phyloP scores from a whole-genome alignment of 2,329 filamentous ascomycete genomes.

The Boeremia exigua region DNA sequence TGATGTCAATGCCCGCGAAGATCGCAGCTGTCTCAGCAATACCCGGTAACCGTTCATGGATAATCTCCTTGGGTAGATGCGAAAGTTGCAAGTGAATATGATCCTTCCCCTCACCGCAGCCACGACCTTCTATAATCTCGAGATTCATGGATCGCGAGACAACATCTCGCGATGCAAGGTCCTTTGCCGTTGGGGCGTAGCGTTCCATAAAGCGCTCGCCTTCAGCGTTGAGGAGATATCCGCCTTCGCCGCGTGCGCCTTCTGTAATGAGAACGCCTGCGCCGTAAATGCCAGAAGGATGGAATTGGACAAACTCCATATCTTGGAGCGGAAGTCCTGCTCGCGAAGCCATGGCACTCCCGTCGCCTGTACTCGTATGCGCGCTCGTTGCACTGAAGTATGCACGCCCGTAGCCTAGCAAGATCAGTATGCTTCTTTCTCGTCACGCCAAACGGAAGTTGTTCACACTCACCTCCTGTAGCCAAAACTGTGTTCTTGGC shows the following conservation, averaged over 20 bases:
- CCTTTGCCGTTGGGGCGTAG: conserved; percentile 59
- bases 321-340: conserved; percentile 58
- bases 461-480: conserved; percentile 42
- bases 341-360: conserved; percentile 58
- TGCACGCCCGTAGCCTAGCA: conserved; percentile 54
- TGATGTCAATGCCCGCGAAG: conserved; percentile 59
- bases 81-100: conserved; percentile 57
- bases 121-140: conserved; percentile 56
- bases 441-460: not conserved
- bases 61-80: conserved; percentile 55
- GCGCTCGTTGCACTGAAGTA: conserved; percentile 59
- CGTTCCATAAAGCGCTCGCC: conserved; percentile 60
- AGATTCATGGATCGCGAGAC: conserved; percentile 58
- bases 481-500: conserved; percentile 57
- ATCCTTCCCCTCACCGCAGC: conserved; percentile 54
- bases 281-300: conserved; percentile 59
- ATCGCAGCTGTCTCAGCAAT: conserved; percentile 60
- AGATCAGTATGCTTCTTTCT: conserved; percentile 3
- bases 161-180: conserved; percentile 57
- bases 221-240: conserved; percentile 57
- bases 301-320: conserved; percentile 61
- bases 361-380: conserved; percentile 58
- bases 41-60: conserved; percentile 56
- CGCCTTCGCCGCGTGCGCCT: conserved; percentile 58
- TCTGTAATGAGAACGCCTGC: conserved; percentile 59